phyloP scores from a whole-genome alignment of 75 land plant genomes.

The Pinus albicaulis region DNA sequence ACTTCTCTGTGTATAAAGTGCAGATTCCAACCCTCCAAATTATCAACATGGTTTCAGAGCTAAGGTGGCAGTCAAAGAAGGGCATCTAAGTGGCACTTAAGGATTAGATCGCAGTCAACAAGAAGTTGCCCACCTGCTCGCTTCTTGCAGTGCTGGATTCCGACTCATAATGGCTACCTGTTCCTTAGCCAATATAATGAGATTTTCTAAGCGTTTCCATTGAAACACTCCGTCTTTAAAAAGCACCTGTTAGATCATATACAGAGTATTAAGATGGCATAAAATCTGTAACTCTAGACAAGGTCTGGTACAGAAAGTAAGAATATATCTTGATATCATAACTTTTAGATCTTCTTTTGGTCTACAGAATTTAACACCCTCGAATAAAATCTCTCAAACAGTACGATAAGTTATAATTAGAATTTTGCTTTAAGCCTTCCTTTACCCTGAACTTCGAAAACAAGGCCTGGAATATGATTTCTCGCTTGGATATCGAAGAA shows the following conservation, averaged over 20 bases:
- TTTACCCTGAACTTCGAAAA: not conserved
- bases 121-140: constrained; percentile 36
- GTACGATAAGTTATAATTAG: not conserved
- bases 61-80: too few relatives aligned
- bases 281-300: not conserved
- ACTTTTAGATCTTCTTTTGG: not conserved
- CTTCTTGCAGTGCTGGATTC: constrained; percentile 63
- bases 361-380: not conserved
- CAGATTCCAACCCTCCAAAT: too few relatives aligned
- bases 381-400: not conserved
- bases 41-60: too few relatives aligned
- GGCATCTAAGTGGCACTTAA: too few relatives aligned
- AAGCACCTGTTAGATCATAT: constrained; percentile 55
- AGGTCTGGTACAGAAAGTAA: not conserved
- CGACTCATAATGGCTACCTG: constrained; percentile 89
- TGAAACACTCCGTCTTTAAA: constrained; percentile 96
- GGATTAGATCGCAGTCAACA: too few relatives aligned
- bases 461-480: too few relatives aligned
- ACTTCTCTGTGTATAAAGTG: too few relatives aligned
- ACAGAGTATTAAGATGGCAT: constrained; percentile 3
- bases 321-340: not conserved
- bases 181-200: constrained; percentile 91
- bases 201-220: constrained; percentile 97
- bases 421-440: not conserved
- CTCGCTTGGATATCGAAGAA: too few relatives aligned